Evolutionary conservation across 2,329 filamentous ascomycete genomes (phyloP), one percentile per base, ranked within the genome.

Genomic region (Periconia sp.): DNA sequence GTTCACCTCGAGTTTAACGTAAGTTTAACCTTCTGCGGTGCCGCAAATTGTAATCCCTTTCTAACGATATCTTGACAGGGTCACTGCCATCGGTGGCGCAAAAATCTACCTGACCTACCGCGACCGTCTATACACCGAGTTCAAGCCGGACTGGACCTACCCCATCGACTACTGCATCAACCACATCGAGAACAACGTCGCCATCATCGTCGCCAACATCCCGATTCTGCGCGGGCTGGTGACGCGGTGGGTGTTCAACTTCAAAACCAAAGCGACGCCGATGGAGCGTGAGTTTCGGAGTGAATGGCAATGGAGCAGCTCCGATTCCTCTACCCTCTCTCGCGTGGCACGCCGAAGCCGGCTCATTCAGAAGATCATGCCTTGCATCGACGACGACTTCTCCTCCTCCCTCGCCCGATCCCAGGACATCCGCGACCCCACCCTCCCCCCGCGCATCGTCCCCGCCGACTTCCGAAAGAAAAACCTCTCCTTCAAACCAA

Each of bases 101-200:
- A 76, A 76, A 56, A 74, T 76, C 33, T 74, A 74, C 52, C 63
- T 74, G 9, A 69, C 71, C 2, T 75, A 76, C 54, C 71, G 70
- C 49, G 73, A 75, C 58, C 72, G 73, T 15, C 70, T 76, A 13
- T 75, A 64, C 56, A 62, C 57, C 2, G 55, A 69, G 7, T 71
- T 69, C 55, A 63, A 69, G 14, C 62, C 69, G 6, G 73, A 76
- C 56, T 76, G 73, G 73, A 76, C 73, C n/a, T 76, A 73, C 46
- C 67, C 68, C 8, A 75, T 75, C 55, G 70, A 74, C 57, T 76
- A 67, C 58, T 74, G 72, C 54, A 73, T 75, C 62, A 76, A 66
- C 49, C 73, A 76, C 57, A 71, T 74, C 50, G 73, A 76, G 48
- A 75, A 74, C 57, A 75, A 73, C 49, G 73, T 75, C 37, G 73